Base-by-base conservation (phyloP, 495 filamentous ascomycete species). In the Lasiosphaeria ovina region DNA sequence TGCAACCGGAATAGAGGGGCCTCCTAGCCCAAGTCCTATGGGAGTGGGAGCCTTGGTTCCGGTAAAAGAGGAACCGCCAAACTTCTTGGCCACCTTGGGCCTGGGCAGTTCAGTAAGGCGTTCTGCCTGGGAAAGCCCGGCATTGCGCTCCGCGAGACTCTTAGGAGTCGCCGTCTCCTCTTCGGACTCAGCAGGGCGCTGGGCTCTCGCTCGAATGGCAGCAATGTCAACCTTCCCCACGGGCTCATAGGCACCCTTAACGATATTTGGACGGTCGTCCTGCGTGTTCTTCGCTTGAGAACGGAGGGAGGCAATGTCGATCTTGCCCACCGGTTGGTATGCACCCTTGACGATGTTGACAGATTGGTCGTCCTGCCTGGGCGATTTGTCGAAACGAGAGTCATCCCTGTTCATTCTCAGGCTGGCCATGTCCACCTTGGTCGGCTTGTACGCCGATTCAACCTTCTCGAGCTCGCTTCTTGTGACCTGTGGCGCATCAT, bases 311-410 rank as follows among this genome's bases (percentile, higher is more conserved):
- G 90, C 89, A 75, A 99, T 97, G 67, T 98, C 92, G 10, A 98
- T 90, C 74, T 96, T 97, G 9, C 95, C 95, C 61, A 99, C 81
- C 7, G 94, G 94, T 71, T 96, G 93, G 70, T 99, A 99, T n/a
- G 80, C 90, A 9, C 95, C 93, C 64, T 81, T 89, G 32, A 98
- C 87, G 14, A 97, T 80, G 72, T 92, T 87, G 40, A 69, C 69
- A 16, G 76, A 58, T 16, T 69, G 69, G n/a, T 83, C 69, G 16
- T 79, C 69, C 44, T 68, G 60, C 47, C 64, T 58, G 51, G 69
- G 57, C 54, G 75, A 59, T 56, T 68, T 73, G 42, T 74, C 80
- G 65, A 81, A 83, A 42, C 79, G 76, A 32, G 85, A 83, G 35
- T 83, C 80, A 65, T 87, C 82, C 64, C 80, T 83, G 69, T 84